Evolutionary conservation across 2,329 filamentous ascomycete species (phyloP).

Genomic region (Chrysosporium queenslandicum): DNA sequence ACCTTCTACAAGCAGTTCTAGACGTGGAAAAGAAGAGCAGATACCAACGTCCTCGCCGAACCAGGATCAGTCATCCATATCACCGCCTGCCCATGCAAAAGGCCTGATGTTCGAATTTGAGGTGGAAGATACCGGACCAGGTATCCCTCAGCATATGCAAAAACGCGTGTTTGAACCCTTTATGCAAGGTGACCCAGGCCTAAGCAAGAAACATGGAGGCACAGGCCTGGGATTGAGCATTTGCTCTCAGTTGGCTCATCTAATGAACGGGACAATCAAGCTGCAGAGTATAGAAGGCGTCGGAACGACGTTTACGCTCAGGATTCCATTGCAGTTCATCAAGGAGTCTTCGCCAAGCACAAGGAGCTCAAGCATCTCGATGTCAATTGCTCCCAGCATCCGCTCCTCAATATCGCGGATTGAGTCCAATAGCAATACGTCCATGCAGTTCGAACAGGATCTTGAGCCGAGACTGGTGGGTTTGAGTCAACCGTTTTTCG

Average conservation of each 20-base stretch:
- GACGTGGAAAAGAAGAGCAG: conserved; percentile 22
- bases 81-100: conserved; percentile 50
- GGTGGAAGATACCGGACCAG: conserved; percentile 81
- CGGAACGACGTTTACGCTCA: conserved; percentile 59
- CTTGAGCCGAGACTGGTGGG: conserved; percentile 5
- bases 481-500: conserved; percentile 6
- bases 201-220: conserved; percentile 79
- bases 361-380: background rate
- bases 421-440: background rate
- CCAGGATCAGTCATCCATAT: background rate
- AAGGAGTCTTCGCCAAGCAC: conserved; percentile 50
- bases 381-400: background rate
- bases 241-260: conserved; percentile 81
- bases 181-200: conserved; percentile 81
- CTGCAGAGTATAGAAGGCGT: conserved; percentile 62
- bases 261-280: conserved; percentile 76
- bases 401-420: conserved; percentile 2
- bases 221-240: conserved; percentile 86
- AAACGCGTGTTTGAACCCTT: conserved; percentile 85
- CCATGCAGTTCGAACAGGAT: conserved; percentile 1
- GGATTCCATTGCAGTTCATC: conserved; percentile 71
- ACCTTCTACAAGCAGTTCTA: conserved; percentile 4
- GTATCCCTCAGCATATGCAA: conserved; percentile 67
- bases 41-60: conserved; percentile 17
- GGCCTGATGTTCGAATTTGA: conserved; percentile 76